Conservation (phyloP, 331 rosid genomes). For the Pyracantha coccinea region DNA sequence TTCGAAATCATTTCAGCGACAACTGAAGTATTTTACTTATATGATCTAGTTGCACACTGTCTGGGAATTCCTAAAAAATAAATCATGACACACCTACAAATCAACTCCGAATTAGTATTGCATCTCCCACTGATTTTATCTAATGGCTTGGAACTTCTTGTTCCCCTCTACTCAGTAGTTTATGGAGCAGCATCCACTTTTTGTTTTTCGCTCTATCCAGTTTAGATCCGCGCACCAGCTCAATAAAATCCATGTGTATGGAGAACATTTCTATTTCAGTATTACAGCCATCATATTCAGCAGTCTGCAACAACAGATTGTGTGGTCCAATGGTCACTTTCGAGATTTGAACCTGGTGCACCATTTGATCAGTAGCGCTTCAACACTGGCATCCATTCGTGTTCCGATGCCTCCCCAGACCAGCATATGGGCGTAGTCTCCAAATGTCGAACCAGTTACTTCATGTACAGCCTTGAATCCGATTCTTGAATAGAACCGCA, state of each 20-base stretch:
- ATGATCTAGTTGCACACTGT: no score
- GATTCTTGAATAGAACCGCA: constrained; percentile 72
- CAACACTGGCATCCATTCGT: constrained; percentile 68
- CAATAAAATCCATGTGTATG: background rate
- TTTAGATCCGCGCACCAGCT: background rate
- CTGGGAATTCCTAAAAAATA: no score
- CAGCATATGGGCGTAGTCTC: constrained; percentile 60
- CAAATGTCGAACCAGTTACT: constrained; percentile 55
- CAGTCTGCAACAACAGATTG: background rate
- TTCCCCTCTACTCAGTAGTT: background rate
- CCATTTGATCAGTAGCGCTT: constrained; percentile 68
- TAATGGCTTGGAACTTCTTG: background rate
- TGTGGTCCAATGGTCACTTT: constrained; percentile 1
- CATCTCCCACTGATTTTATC: background rate
- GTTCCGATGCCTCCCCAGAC: constrained; percentile 96
- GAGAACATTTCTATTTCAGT: background rate
- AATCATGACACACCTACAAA: background rate
- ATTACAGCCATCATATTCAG: background rate
- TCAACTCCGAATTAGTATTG: background rate
- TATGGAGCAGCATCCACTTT: background rate
- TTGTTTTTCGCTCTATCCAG: background rate
- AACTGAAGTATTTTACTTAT: no score
- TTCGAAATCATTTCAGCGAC: background rate
- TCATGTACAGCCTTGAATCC: constrained; percentile 68
- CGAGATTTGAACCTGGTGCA: constrained; percentile 54